Evolutionary conservation across 2,329 filamentous ascomycete species (phyloP).

Genomic region (Bimuria novae-zelandiae): DNA sequence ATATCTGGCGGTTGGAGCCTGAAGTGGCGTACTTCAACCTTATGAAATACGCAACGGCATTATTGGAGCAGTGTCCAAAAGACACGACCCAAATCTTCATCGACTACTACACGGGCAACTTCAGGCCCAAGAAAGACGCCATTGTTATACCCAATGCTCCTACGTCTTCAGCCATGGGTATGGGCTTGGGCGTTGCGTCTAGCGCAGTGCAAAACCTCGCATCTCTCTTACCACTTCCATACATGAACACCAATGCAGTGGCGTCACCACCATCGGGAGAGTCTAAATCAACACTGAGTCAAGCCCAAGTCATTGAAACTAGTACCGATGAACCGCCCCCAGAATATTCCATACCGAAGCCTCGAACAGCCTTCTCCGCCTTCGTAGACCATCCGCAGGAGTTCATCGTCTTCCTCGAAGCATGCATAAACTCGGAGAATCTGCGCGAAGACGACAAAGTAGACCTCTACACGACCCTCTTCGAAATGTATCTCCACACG

Average conservation of each 20-base stretch:
- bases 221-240: constrained; percentile 80
- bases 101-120: constrained; percentile 90
- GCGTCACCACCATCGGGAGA: constrained; percentile 60
- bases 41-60: constrained; percentile 91
- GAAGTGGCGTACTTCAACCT: constrained; percentile 80
- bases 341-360: constrained; percentile 78
- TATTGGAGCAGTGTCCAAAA: constrained; percentile 83
- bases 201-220: constrained; percentile 85
- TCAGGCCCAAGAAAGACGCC: constrained; percentile 71
- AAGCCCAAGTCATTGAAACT: constrained; percentile 58
- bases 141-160: constrained; percentile 55
- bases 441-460: constrained; percentile 76
- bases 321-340: constrained; percentile 56
- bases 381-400: constrained; percentile 94
- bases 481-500: constrained; percentile 97
- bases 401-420: constrained; percentile 91
- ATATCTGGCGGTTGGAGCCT: constrained; percentile 86
- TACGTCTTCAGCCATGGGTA: constrained; percentile 50
- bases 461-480: constrained; percentile 91
- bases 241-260: constrained; percentile 71
- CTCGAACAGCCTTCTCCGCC: constrained; percentile 88
- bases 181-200: constrained; percentile 58
- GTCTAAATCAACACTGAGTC: constrained; percentile 57
- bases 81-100: constrained; percentile 88
- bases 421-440: constrained; percentile 73